Conservation (phyloP, 2,329 filamentous ascomycete species). For the Fusarium coicis region DNA sequence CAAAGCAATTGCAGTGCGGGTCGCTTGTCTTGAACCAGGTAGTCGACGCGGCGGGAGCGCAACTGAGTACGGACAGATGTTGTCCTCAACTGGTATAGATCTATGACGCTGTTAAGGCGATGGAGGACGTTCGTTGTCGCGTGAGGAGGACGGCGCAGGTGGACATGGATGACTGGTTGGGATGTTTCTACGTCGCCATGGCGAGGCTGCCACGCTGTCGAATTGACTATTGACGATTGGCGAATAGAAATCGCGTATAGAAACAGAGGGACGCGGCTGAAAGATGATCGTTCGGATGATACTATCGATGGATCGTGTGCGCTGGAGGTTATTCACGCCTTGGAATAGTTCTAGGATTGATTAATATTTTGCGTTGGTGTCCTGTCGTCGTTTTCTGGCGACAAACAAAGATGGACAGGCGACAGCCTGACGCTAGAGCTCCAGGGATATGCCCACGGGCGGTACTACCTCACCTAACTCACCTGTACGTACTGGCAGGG, state of each 20-base stretch:
- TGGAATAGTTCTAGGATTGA: constrained; percentile 31
- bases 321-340: constrained; percentile 21
- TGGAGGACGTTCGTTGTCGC: constrained; percentile 40
- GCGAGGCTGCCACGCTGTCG: constrained; percentile 45
- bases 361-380: constrained; percentile 34
- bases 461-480: constrained; percentile 5
- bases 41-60: constrained; percentile 38
- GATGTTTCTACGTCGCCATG: constrained; percentile 44
- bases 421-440: constrained; percentile 39
- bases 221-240: constrained; percentile 40
- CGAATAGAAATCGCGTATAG: constrained; percentile 22
- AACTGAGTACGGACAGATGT: background rate
- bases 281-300: background rate
- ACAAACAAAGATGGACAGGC: constrained; percentile 39
- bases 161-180: constrained; percentile 44
- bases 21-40: constrained; percentile 31
- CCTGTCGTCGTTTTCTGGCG: constrained; percentile 40
- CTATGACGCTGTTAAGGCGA: constrained; percentile 13
- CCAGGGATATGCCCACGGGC: constrained; percentile 30
- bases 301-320: constrained; percentile 24
- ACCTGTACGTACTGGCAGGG: constrained; percentile 8
- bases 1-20: constrained; percentile 35
- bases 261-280: constrained; percentile 5
- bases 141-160: constrained; percentile 43
- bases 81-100: constrained; percentile 9